Base-by-base conservation (phyloP, 139 green algal species). In the Coccomyxa sp. region DNA sequence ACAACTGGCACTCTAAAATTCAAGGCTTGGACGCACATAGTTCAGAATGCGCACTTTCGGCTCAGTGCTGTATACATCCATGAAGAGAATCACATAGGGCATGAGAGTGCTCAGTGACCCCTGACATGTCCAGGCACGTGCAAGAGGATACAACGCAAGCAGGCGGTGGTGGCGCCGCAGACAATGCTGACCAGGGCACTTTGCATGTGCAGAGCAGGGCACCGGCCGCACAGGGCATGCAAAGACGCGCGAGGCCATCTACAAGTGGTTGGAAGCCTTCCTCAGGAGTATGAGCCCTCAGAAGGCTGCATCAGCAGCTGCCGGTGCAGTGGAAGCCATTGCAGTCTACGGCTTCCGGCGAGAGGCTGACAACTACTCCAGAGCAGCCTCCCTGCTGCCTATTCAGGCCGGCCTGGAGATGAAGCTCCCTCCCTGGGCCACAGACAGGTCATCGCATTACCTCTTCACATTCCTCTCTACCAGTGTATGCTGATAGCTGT, bases 181-280 rank as follows among this genome's bases (percentile, higher is more conserved):
- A 2, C 69, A 74, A n/a, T 74, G 69, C 12, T 40, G 33, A n/a
- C 69, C 3, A n/a, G 1, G 40, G 33, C 0, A 27, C 10, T 3
- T 41, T n/a, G 8, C 16, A 34, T 73, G 35, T 79, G 38, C 64
- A 75, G 58, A 64, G 8, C 50, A 80, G 39, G 38, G 14, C 34
- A 64, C 12, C 64, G n/a, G n/a, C 12, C 16, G 44, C 44, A 16
- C 14, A 58, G 64, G 64, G 76, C 39, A 75, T 41, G n/a, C 50
- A 18, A 80, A 80, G 54, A 64, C 54, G 39, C 35, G 76, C 18
- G 38, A 70, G 50, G 64, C 37, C 12, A 34, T 80, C 38, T 75
- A 75, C 76, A 80, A 80, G n/a, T 80, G 71, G 12, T 29, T 80
- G 64, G 76, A 64, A 14, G 39, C 14, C 64, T 75, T 75, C 38